A percentile compares a stretch with the other conserved stretches of the same genome.
These are phyloP conservation scores for Sporothrix mexicana DNA, from an alignment of 2,329 filamentous ascomycete species.

Conservation along the genomic window DNA sequence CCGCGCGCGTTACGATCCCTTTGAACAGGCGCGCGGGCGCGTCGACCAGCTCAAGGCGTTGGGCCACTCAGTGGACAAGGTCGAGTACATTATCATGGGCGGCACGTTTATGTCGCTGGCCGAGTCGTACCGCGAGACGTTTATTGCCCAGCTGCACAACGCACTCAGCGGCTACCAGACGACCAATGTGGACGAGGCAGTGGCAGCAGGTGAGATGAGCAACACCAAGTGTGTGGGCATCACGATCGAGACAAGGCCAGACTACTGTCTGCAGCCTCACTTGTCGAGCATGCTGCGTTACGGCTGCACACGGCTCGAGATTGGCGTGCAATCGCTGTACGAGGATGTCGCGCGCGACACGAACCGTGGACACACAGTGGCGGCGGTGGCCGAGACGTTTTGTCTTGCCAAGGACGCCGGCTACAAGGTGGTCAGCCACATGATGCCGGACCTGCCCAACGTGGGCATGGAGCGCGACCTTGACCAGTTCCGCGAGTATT, in stretches of 20 bases:
- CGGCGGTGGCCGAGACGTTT: conserved; percentile 94
- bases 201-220: conserved; percentile 92
- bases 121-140: conserved; percentile 86
- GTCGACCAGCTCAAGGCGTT: conserved; percentile 96
- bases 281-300: conserved; percentile 97
- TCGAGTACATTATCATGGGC: conserved; percentile 99
- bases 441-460: conserved; percentile 99
- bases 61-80: conserved; percentile 97
- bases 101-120: conserved; percentile 98
- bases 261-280: conserved; percentile 97
- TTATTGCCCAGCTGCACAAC: conserved; percentile 95
- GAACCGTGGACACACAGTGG: conserved; percentile 94
- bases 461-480: conserved; percentile 98
- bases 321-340: conserved; percentile 95
- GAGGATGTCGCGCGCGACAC: conserved; percentile 98
- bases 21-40: conserved; percentile 92
- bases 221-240: conserved; percentile 97
- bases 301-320: conserved; percentile 90
- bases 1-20: conserved; percentile 93
- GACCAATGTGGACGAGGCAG: conserved; percentile 91
- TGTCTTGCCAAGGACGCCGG: conserved; percentile 96
- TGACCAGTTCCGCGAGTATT: conserved; percentile 97
- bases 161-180: conserved; percentile 96
- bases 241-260: conserved; percentile 95
- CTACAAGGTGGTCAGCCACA: conserved; percentile 98